Conservation (phyloP, 2,329 filamentous ascomycete genomes). For the Furcasterigmium furcatum region DNA sequence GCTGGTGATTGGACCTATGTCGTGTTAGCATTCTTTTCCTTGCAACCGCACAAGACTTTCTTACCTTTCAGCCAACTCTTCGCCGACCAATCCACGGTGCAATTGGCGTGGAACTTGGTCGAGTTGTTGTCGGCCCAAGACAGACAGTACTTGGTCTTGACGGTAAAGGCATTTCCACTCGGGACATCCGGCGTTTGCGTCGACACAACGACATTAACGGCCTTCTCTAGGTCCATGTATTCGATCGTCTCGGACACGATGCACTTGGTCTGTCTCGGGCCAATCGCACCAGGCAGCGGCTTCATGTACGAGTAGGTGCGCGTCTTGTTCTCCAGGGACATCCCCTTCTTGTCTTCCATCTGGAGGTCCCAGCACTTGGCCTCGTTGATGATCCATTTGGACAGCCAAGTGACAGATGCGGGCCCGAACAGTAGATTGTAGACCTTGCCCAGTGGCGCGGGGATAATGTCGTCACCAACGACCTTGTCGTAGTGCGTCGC, state of each 20-base stretch:
- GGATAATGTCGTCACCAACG: slow-evolving; percentile 80
- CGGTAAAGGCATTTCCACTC: slow-evolving; percentile 84
- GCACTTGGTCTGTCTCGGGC: slow-evolving; percentile 92
- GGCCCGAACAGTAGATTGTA: slow-evolving; percentile 87
- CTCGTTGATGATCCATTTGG: slow-evolving; percentile 79
- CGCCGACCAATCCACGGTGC: slow-evolving; percentile 90
- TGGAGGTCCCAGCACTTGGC: slow-evolving; percentile 88
- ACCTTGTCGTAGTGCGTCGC: slow-evolving; percentile 80
- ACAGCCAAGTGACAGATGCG: slow-evolving; percentile 75
- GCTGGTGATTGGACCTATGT: slow-evolving; percentile 86
- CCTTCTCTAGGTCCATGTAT: slow-evolving; percentile 79
- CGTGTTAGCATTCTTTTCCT: slow-evolving; percentile 24
- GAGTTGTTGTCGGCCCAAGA: slow-evolving; percentile 86
- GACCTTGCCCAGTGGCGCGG: slow-evolving; percentile 86
- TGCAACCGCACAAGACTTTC: slow-evolving; percentile 15
- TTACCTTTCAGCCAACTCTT: slow-evolving; percentile 97
- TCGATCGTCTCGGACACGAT: slow-evolving; percentile 85
- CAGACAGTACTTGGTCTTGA: slow-evolving; percentile 92
- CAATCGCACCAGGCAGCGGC: slow-evolving; percentile 78
- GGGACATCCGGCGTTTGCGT: slow-evolving; percentile 95
- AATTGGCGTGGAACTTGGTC: slow-evolving; percentile 84
- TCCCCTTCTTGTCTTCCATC: slow-evolving; percentile 78
- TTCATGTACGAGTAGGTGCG: slow-evolving; percentile 88
- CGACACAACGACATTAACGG: slow-evolving; percentile 74
- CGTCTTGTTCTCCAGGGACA: slow-evolving; percentile 70